Evolutionary conservation across 495 filamentous ascomycete genomes (phyloP).

Genomic region (Penicillium antarcticum): DNA sequence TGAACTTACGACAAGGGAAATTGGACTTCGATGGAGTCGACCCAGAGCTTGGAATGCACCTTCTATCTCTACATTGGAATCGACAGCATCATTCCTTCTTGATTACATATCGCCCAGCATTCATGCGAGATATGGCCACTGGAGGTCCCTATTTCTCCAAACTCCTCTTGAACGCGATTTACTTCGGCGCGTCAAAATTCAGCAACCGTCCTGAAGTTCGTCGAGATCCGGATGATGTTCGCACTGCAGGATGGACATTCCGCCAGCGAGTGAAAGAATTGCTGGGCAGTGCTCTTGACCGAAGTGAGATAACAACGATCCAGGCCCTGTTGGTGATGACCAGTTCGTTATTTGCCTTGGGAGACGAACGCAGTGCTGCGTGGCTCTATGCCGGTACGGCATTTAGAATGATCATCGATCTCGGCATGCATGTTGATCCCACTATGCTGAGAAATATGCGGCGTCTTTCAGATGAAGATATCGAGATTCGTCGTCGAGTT

Average conservation of each 20-base stretch:
- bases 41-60: constrained; percentile 14
- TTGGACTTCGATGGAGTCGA: constrained; percentile 44
- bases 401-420: constrained; percentile 33
- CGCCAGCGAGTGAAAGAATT: constrained; percentile 23
- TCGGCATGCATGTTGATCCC: constrained; percentile 30
- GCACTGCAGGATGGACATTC: constrained; percentile 27
- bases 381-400: constrained; percentile 38
- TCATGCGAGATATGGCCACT: constrained; percentile 35
- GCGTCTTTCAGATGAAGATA: constrained; percentile 30
- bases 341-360: constrained; percentile 19
- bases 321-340: constrained; percentile 22
- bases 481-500: constrained; percentile 33
- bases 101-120: constrained; percentile 35
- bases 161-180: constrained; percentile 38
- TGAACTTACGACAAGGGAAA: constrained; percentile 24
- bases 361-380: constrained; percentile 20
- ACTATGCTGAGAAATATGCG: constrained; percentile 22
- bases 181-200: constrained; percentile 30
- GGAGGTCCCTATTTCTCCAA: constrained; percentile 33
- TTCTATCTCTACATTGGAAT: constrained; percentile 25
- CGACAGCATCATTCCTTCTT: constrained; percentile 31
- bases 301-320: constrained; percentile 25
- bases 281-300: constrained; percentile 12
- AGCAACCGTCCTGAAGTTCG: constrained; percentile 26
- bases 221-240: constrained; percentile 20